phyloP scores from a whole-genome alignment of 2,329 filamentous ascomycete genomes.

The Dothidotthia symphoricarpi region DNA sequence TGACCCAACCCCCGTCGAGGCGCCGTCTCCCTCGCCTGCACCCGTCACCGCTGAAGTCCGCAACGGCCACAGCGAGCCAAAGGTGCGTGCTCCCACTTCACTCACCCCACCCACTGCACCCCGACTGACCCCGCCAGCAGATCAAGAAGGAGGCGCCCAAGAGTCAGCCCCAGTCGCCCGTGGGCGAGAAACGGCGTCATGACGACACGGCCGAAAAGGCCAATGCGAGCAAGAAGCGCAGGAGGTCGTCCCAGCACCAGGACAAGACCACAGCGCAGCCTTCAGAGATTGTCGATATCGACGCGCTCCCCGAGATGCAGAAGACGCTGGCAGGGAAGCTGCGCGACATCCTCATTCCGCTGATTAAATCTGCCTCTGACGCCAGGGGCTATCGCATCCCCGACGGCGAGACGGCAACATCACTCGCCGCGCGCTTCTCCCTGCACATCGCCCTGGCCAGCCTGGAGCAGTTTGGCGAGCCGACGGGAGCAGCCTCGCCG shows the following conservation, averaged over 20 bases:
- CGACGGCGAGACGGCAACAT: conserved; percentile 62
- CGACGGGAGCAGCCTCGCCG: conserved; percentile 42
- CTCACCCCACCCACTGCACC: too few relatives aligned
- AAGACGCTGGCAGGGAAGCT: conserved; percentile 69
- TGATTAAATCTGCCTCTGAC: conserved; percentile 67
- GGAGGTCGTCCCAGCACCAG: conserved; percentile 37
- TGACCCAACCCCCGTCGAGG: conserved; percentile 9
- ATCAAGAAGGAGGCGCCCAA: conserved; percentile 21
- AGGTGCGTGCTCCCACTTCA: conserved; percentile 22
- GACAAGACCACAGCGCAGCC: conserved; percentile 16
- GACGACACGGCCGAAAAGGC: conserved; percentile 36
- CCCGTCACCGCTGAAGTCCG: conserved; percentile 19
- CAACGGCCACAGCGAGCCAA: conserved; percentile 27
- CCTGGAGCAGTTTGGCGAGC: conserved; percentile 56
- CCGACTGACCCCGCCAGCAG: too few relatives aligned
- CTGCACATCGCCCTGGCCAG: conserved; percentile 75
- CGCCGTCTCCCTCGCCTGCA: conserved; percentile 10
- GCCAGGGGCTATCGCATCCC: conserved; percentile 62
- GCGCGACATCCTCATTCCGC: conserved; percentile 65
- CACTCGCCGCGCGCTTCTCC: conserved; percentile 67
- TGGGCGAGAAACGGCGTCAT: conserved; percentile 39
- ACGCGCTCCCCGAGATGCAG: conserved; percentile 60
- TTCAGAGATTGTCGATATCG: conserved; percentile 17
- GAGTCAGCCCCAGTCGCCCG: conserved; percentile 36
- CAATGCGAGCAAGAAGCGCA: conserved; percentile 34